A percentile compares a stretch with the other conserved stretches of the same genome.
phyloP scores from a whole-genome alignment of 495 filamentous ascomycete genomes.

The Podospora appendiculata region DNA sequence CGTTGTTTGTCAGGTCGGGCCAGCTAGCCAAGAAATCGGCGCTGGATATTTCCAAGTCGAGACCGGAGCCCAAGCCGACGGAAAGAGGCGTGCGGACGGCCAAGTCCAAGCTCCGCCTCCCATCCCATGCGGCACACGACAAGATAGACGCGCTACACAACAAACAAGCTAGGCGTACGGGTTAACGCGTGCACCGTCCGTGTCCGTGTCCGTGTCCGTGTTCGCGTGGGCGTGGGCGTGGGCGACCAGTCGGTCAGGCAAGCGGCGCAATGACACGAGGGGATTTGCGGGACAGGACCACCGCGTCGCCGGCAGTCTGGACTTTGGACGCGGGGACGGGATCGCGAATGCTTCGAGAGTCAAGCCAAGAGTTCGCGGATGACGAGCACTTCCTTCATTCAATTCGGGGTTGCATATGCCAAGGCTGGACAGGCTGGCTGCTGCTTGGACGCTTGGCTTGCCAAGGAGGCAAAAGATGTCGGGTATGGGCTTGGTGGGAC shows the following conservation, averaged over 20 bases:
- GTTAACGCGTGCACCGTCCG: too few species aligned
- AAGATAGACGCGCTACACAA: not conserved
- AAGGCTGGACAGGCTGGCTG: constrained; percentile 22
- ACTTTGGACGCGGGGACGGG: too few species aligned
- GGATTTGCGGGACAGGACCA: too few species aligned
- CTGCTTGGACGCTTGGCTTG: constrained; percentile 9
- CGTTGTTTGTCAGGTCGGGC: not conserved
- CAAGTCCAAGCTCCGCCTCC: constrained; percentile 5
- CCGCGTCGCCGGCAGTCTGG: too few species aligned
- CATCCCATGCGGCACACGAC: constrained; percentile 7
- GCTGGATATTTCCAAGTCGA: too few species aligned
- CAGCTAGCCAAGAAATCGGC: too few species aligned
- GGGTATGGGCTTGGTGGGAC: constrained; percentile 1
- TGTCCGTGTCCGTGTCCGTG: too few species aligned
- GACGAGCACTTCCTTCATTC: constrained; percentile 17
- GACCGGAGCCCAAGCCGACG: not conserved
- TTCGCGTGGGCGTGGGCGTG: too few species aligned
- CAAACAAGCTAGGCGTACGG: not conserved
- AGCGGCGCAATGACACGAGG: too few species aligned
- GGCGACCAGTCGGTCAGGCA: too few species aligned
- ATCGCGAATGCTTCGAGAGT: too few species aligned
- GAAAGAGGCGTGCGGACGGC: constrained; percentile 7
- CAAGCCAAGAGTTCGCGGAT: constrained; percentile 26
- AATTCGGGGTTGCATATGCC: constrained; percentile 28
- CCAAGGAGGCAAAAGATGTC: constrained; percentile 19